Evolutionary conservation across 495 filamentous ascomycete genomes (phyloP).

Genomic region (Amphirosellinia nigrospora): DNA sequence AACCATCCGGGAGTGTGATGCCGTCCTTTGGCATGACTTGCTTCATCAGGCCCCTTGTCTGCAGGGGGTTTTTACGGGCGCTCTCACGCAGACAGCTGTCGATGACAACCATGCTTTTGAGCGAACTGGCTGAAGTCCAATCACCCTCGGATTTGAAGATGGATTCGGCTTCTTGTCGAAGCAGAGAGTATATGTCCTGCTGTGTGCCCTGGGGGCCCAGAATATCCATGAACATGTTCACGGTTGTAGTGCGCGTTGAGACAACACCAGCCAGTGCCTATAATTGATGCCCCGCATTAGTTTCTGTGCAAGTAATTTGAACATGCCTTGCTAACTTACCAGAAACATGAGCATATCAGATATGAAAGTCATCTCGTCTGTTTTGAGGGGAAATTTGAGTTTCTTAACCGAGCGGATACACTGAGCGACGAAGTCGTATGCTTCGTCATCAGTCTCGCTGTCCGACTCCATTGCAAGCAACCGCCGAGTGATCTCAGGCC

Average conservation of each 20-base stretch:
- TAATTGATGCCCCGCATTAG: background rate
- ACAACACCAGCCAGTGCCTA: slow-evolving; percentile 8
- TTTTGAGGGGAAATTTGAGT: slow-evolving; percentile 4
- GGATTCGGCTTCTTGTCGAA: slow-evolving; percentile 5
- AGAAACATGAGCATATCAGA: slow-evolving; percentile 13
- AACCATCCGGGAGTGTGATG: slow-evolving; percentile 29
- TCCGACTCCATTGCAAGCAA: background rate
- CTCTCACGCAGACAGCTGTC: slow-evolving; percentile 18
- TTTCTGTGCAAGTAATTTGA: background rate
- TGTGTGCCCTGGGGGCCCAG: background rate
- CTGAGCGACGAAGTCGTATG: background rate
- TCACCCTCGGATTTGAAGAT: slow-evolving; percentile 16
- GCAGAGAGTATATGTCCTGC: background rate
- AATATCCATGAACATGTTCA: slow-evolving; percentile 10
- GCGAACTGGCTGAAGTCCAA: slow-evolving; percentile 5
- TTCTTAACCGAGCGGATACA: slow-evolving; percentile 11
- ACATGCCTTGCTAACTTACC: background rate
- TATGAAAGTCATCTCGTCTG: slow-evolving; percentile 9
- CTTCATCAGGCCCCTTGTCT: slow-evolving; percentile 11
- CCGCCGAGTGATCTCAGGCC: slow-evolving; percentile 7
- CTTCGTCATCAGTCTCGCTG: background rate
- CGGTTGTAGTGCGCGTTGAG: background rate
- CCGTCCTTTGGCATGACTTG: slow-evolving; percentile 30
- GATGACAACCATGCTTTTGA: slow-evolving; percentile 8
- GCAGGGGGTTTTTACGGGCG: slow-evolving; percentile 15